Base-by-base conservation (phyloP, 768 basidiomycete species). In the Clitopilus passeckerianus region DNA sequence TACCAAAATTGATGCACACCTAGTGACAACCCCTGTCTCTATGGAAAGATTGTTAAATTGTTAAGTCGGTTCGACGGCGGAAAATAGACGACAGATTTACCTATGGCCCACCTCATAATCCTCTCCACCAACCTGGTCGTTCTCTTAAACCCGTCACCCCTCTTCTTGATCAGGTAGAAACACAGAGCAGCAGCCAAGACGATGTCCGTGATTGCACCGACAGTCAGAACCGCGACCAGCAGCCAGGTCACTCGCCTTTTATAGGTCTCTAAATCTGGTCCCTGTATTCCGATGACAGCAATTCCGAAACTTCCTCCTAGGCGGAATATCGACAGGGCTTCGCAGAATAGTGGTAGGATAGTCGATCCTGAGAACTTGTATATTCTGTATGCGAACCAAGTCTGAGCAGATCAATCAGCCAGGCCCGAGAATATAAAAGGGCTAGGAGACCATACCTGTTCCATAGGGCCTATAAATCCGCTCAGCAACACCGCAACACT, bases 371-470 rank as follows among this genome's bases (percentile, higher is more conserved):
- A 65, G 56, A 70, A 59, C 41, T 59, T 64, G 37, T 66, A 59
- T 12, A 70, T 57, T 6, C 68, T 63, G 53, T 67, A 60, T 12
- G 65, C 61, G 53, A 68, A 70, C 58, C 63, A 70, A 12, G 58
- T 59, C 67, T 70, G 54, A 1, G 9, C 8, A 53, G 15, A 9
- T 16, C 8, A 46, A 20, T 41, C 18, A 23, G 56, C 6, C 53
- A 24, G 1, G 20, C 14, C 20, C 23, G 37, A 15, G n/a, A 41
- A 41, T n/a, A n/a, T 41, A 5, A 9, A 12, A 41, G 10, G n/a
- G 37, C 5, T 3, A 15, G 44, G 9, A 7, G 12, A 15, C 35
- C n/a, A 16, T 53, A 62, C 65, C 58, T 63, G 63, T 27, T 59
- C 60, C n/a, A 59, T 44, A 6, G 65, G 68, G 1, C 65, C 67